Conservation (phyloP, 2,329 filamentous ascomycete genomes). For the Penicillium crustosum region DNA sequence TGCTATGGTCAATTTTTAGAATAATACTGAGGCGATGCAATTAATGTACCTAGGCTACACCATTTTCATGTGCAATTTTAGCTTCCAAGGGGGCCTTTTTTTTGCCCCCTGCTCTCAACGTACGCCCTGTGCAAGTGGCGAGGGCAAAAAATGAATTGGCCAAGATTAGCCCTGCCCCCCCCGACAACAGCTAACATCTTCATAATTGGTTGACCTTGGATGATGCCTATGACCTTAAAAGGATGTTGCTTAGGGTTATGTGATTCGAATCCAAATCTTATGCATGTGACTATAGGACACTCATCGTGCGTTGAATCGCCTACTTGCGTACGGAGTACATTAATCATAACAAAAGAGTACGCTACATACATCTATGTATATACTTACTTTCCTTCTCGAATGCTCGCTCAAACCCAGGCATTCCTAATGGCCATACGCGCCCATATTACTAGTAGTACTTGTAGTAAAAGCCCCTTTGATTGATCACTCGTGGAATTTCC, state of each 20-base stretch:
- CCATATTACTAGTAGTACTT: too few relatives aligned
- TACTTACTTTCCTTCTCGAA: too few relatives aligned
- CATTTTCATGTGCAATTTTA: constrained; percentile 16
- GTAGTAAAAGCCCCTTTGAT: too few relatives aligned
- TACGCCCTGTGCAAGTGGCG: constrained; percentile 8
- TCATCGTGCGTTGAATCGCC: too few relatives aligned
- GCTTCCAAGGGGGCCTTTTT: background rate
- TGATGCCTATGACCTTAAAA: background rate
- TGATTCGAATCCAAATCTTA: background rate
- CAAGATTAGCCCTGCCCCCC: background rate
- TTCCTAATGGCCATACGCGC: too few relatives aligned
- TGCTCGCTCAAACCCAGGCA: too few relatives aligned
- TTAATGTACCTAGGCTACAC: constrained; percentile 29
- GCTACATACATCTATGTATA: background rate
- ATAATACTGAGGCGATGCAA: constrained; percentile 1
- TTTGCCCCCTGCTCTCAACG: constrained; percentile 1
- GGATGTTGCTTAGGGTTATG: background rate
- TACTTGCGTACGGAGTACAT: too few relatives aligned
- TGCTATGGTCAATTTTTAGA: background rate
- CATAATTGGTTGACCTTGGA: constrained; percentile 8
- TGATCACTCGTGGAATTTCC: too few relatives aligned
- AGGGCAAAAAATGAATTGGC: constrained; percentile 8
- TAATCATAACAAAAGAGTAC: background rate
- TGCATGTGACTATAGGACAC: background rate
- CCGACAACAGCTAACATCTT: constrained; percentile 1